phyloP scores from a whole-genome alignment of 2,329 filamentous ascomycete species.

The Incumbomyces delicatus region DNA sequence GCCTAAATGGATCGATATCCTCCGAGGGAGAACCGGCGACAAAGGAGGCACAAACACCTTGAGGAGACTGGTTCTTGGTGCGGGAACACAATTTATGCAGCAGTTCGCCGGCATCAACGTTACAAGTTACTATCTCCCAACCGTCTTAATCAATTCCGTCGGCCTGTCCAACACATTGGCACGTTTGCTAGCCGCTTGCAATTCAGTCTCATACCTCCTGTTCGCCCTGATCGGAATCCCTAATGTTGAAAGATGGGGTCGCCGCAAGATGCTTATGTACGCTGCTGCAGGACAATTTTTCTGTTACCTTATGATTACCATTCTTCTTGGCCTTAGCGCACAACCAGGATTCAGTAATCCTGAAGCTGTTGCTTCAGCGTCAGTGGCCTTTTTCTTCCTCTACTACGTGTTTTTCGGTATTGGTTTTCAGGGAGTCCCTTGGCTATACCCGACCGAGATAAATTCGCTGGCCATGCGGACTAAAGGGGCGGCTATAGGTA shows the following conservation, averaged over 20 bases:
- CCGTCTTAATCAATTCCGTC: slow-evolving; percentile 50
- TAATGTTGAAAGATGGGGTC: slow-evolving; percentile 43
- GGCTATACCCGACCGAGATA: slow-evolving; percentile 41
- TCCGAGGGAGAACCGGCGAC: slow-evolving; percentile 37
- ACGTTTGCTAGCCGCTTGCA: slow-evolving; percentile 49
- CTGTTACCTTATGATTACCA: slow-evolving; percentile 43
- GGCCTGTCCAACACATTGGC: slow-evolving; percentile 43
- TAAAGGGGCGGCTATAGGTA: slow-evolving; percentile 40
- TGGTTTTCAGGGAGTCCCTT: slow-evolving; percentile 40
- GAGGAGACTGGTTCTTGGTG: slow-evolving; percentile 42
- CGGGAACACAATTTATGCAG: slow-evolving; percentile 46
- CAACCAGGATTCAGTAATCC: slow-evolving; percentile 24
- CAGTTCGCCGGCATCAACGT: slow-evolving; percentile 34
- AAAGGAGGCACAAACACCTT: slow-evolving; percentile 41
- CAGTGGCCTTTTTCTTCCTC: slow-evolving; percentile 43
- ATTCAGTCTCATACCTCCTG: slow-evolving; percentile 41
- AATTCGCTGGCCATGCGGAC: slow-evolving; percentile 41
- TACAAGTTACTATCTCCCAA: slow-evolving; percentile 43
- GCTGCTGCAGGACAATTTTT: slow-evolving; percentile 43
- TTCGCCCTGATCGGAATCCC: slow-evolving; percentile 39
- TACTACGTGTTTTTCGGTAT: slow-evolving; percentile 47
- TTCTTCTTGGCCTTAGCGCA: slow-evolving; percentile 38
- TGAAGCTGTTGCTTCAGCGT: slow-evolving; percentile 24
- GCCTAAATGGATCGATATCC: slow-evolving; percentile 41
- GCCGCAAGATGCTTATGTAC: slow-evolving; percentile 52